A percentile compares a stretch with the other conserved stretches of the same genome.
phyloP scores from a whole-genome alignment of 1,284 basidiomycete species.

The Uromyces viciae-fabae region DNA sequence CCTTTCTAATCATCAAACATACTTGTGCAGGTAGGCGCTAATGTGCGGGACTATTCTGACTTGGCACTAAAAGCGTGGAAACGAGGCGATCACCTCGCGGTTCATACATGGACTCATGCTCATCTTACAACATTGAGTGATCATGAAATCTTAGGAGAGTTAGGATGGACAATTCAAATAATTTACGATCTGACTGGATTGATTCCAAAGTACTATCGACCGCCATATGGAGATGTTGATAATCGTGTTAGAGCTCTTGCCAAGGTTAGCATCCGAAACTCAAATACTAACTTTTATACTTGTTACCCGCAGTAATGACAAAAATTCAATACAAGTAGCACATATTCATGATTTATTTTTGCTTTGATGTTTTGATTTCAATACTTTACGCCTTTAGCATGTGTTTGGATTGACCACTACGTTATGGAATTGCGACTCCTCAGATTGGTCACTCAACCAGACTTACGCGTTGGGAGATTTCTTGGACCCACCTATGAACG shows the following conservation, averaged over 20 bases:
- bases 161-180: conserved; percentile 77
- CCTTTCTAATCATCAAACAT: not conserved
- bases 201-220: conserved; percentile 56
- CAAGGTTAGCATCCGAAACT: not conserved
- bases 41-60: conserved; percentile 27
- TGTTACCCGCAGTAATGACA: not conserved
- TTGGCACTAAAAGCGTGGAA: conserved; percentile 42
- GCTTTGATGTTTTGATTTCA: no score
- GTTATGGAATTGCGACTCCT: conserved; percentile 32
- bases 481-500: conserved; percentile 30
- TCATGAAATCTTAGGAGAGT: conserved; percentile 67
- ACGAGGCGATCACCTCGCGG: conserved; percentile 47
- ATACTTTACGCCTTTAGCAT: not conserved
- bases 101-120: conserved; percentile 63
- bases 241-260: conserved; percentile 51
- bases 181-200: conserved; percentile 72
- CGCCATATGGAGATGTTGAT: conserved; percentile 74
- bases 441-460: conserved; percentile 44
- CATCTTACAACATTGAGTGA: conserved; percentile 75
- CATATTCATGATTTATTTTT: no score
- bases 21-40: conserved; percentile 15
- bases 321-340: no score
- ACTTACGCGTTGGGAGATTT: conserved; percentile 37
- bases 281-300: not conserved
- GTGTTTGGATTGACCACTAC: conserved; percentile 28